Evolutionary conservation across 768 basidiomycete genomes (phyloP).

Genomic region (Candolleomyces efflorescens): DNA sequence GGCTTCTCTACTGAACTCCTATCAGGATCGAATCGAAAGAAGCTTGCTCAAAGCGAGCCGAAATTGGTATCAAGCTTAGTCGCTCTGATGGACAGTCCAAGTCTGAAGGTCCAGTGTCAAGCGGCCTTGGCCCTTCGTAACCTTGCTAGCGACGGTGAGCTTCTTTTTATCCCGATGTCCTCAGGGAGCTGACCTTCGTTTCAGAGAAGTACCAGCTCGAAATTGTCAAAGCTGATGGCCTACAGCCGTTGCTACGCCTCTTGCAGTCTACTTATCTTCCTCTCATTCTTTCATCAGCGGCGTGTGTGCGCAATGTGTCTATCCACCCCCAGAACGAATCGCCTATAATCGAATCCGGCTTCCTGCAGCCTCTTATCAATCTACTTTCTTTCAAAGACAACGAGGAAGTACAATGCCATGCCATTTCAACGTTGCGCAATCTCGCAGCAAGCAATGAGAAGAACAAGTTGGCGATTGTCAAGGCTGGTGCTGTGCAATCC

Average conservation of each 20-base stretch:
- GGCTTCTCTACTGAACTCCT: slow-evolving; percentile 3
- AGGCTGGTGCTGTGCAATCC: slow-evolving; percentile 93
- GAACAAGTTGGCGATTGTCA: slow-evolving; percentile 97
- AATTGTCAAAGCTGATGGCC: slow-evolving; percentile 93
- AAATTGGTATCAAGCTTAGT: slow-evolving; percentile 93
- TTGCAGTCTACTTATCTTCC: slow-evolving; percentile 96
- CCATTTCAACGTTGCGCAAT: slow-evolving; percentile 95
- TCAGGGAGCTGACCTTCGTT: slow-evolving; percentile 2
- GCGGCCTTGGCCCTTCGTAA: slow-evolving; percentile 95
- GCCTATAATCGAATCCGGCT: slow-evolving; percentile 98
- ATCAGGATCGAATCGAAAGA: slow-evolving; percentile 83
- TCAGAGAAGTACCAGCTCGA: slow-evolving; percentile 98
- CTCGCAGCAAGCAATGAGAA: slow-evolving; percentile 96
- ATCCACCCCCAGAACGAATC: slow-evolving; percentile 99
- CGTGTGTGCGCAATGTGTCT: slow-evolving; percentile 98
- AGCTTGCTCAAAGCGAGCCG: slow-evolving; percentile 89
- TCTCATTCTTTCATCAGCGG: slow-evolving; percentile 95
- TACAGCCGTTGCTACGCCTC: slow-evolving; percentile 87
- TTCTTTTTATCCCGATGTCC: not conserved
- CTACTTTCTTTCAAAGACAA: slow-evolving; percentile 98
- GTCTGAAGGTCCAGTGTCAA: slow-evolving; percentile 98
- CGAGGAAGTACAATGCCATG: slow-evolving; percentile 99
- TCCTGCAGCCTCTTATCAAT: slow-evolving; percentile 93
- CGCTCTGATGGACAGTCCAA: slow-evolving; percentile 93
- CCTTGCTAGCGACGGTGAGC: slow-evolving; percentile 89